These are phyloP conservation scores for Triadica sebifera DNA, from an alignment of 345 rosid species.

Conservation along the genomic window DNA sequence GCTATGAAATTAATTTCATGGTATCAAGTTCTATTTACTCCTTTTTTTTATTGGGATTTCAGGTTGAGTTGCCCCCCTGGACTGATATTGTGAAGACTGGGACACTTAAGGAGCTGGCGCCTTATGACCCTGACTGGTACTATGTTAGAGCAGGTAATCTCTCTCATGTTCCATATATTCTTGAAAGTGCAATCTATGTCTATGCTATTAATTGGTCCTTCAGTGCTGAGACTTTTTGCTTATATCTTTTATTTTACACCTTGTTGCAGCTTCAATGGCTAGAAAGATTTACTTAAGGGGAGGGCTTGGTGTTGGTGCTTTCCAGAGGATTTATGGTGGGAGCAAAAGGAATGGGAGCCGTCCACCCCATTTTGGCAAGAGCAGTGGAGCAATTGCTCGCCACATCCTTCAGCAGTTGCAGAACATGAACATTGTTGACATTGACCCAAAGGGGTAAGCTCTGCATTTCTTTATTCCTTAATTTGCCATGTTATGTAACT, in stretches of 20 bases:
- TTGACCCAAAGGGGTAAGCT: constrained; percentile 66
- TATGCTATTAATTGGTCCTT: not conserved
- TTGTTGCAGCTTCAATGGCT: constrained; percentile 75
- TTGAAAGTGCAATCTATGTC: no score
- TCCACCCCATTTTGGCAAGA: constrained; percentile 85
- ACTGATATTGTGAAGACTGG: constrained; percentile 37
- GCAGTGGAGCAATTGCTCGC: constrained; percentile 85
- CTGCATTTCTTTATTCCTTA: not conserved
- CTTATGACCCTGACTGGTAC: constrained; percentile 42
- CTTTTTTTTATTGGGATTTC: not conserved
- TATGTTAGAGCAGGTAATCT: constrained; percentile 61
- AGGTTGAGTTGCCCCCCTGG: constrained; percentile 79
- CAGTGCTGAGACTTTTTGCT: no score
- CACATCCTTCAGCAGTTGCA: constrained; percentile 82
- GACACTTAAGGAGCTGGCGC: constrained; percentile 36
- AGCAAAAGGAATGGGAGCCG: constrained; percentile 88
- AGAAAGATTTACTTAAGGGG: constrained; percentile 88
- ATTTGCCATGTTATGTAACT: not conserved
- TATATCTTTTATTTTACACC: not conserved
- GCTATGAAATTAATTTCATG: no score
- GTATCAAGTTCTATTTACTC: no score
- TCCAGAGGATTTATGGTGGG: constrained; percentile 81
- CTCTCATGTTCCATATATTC: not conserved
- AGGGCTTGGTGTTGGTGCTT: constrained; percentile 92
- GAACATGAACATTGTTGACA: constrained; percentile 59